Evolutionary conservation across 805 yeast species (phyloP).

Genomic region (Osmozyma mogii): DNA sequence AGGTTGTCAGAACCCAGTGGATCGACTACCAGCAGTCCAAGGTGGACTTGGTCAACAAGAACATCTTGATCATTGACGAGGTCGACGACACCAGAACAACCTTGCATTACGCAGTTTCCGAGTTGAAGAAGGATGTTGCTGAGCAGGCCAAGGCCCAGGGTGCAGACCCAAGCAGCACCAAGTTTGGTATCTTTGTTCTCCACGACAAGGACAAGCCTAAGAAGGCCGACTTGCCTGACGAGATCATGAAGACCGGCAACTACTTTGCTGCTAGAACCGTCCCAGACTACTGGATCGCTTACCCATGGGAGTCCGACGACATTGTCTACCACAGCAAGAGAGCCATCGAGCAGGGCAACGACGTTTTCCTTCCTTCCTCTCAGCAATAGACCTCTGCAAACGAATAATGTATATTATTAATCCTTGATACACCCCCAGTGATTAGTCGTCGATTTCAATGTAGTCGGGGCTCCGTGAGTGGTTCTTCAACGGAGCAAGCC

Average conservation of each 20-base stretch:
- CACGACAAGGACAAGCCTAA: conserved; percentile 81
- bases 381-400: too few relatives aligned
- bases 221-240: conserved; percentile 62
- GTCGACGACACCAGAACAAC: conserved; percentile 92
- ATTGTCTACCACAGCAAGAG: conserved; percentile 66
- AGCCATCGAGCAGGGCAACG: conserved; percentile 67
- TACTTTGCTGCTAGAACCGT: conserved; percentile 71
- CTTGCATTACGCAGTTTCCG: conserved; percentile 73
- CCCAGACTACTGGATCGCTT: conserved; percentile 77
- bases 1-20: conserved; percentile 87
- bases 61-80: conserved; percentile 77
- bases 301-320: conserved; percentile 85
- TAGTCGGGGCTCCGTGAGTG: conserved; percentile 67
- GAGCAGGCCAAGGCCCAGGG: conserved; percentile 54
- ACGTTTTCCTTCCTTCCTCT: conserved; percentile 37
- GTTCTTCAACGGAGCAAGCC: conserved; percentile 49
- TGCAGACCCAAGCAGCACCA: conserved; percentile 52
- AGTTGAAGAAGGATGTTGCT: conserved; percentile 56
- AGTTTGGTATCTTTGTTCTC: conserved; percentile 68
- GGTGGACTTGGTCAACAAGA: conserved; percentile 59
- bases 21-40: conserved; percentile 68
- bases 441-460: conserved; percentile 83
- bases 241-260: conserved; percentile 53
- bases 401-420: too few relatives aligned
- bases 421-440: too few relatives aligned